phyloP scores from a whole-genome alignment of 495 filamentous ascomycete species.

The Bryoglossum gracile region DNA sequence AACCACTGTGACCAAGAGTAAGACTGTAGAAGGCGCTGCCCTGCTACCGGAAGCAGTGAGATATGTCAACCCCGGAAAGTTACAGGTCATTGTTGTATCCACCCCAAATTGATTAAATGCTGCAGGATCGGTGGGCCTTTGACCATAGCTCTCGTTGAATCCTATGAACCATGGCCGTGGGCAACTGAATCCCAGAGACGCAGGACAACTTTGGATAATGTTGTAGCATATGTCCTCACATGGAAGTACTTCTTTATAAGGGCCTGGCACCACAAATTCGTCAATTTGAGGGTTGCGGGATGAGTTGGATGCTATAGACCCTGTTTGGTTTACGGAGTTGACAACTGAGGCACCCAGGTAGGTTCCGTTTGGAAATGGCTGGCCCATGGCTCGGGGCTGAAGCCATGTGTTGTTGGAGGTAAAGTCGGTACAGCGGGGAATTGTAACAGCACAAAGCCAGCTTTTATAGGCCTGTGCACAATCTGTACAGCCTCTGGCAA shows the following conservation, averaged over 20 bases:
- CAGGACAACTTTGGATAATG: slow-evolving; percentile 76
- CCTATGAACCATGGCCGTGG: slow-evolving; percentile 46
- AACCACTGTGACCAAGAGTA: slow-evolving; percentile 2
- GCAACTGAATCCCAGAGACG: slow-evolving; percentile 70
- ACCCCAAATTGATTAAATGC: slow-evolving; percentile 12
- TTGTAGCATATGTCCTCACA: slow-evolving; percentile 78
- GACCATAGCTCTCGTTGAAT: slow-evolving; percentile 61
- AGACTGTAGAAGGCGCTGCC: background rate
- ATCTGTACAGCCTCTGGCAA: slow-evolving; percentile 64
- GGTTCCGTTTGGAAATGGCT: slow-evolving; percentile 61
- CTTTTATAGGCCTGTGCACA: slow-evolving; percentile 77
- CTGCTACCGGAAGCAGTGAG: slow-evolving; percentile 2
- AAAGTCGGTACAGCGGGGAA: slow-evolving; percentile 86
- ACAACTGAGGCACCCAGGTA: slow-evolving; percentile 35
- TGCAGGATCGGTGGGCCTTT: slow-evolving; percentile 3
- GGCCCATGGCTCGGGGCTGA: slow-evolving; percentile 58
- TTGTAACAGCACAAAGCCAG: slow-evolving; percentile 91
- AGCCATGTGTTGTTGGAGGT: slow-evolving; percentile 47
- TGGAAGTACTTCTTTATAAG: slow-evolving; percentile 88
- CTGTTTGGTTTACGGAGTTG: slow-evolving; percentile 20
- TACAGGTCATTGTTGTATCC: slow-evolving; percentile 20
- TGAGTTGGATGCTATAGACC: slow-evolving; percentile 28
- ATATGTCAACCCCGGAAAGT: slow-evolving; percentile 21
- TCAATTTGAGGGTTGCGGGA: slow-evolving; percentile 72
- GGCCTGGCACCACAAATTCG: slow-evolving; percentile 62